Evolutionary conservation across 331 rosid genomes (phyloP).

Genomic region (Stylosanthes scabra): DNA sequence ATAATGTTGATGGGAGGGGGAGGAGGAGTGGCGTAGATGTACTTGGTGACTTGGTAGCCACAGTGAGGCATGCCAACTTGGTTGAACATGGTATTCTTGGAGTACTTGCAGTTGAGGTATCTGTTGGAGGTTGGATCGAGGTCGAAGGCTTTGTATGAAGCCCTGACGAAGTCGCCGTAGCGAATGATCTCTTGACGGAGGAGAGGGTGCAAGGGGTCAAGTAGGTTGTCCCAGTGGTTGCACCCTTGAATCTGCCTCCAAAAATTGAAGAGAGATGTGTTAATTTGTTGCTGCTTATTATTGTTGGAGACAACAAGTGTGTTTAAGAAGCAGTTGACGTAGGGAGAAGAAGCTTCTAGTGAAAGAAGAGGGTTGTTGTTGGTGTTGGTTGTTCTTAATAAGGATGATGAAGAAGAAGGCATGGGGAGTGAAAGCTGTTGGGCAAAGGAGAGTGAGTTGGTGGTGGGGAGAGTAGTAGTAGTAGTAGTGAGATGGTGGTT

Average conservation of each 20-base stretch:
- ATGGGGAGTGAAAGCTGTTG: conserved; percentile 41
- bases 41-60: conserved; percentile 71
- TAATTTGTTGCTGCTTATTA: too few relatives aligned
- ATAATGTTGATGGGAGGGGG: conserved; percentile 51
- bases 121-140: conserved; percentile 79
- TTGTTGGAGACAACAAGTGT: neutral
- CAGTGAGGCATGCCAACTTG: conserved; percentile 72
- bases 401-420: neutral
- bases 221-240: conserved; percentile 77
- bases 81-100: conserved; percentile 65
- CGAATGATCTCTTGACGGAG: conserved; percentile 78
- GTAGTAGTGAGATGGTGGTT: conserved; percentile 52
- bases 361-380: conserved; percentile 26
- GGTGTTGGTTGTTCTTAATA: neutral
- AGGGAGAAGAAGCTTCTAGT: conserved; percentile 32
- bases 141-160: conserved; percentile 87
- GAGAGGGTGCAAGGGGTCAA: conserved; percentile 84
- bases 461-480: conserved; percentile 36
- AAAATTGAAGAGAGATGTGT: neutral
- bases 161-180: conserved; percentile 75
- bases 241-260: conserved; percentile 90
- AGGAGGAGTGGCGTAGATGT: conserved; percentile 88
- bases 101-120: conserved; percentile 81
- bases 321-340: neutral
- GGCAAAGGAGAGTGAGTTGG: conserved; percentile 59